Base-by-base conservation (phyloP, 2,329 filamentous ascomycete genomes). In the Ceratocystis huliohia region DNA sequence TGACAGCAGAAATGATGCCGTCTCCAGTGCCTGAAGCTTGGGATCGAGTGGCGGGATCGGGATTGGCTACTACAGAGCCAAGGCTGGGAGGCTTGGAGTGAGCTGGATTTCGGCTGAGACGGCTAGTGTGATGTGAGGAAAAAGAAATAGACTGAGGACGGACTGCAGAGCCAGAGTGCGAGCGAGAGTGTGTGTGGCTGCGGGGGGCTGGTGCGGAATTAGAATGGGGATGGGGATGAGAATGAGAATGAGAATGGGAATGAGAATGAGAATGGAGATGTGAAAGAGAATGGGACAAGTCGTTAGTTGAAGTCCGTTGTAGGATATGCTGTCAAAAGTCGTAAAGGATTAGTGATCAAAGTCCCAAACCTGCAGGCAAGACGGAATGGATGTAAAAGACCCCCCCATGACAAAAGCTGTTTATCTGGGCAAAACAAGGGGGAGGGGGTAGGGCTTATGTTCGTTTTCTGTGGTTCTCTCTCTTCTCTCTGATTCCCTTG, bases 301-400 rank as follows among this genome's bases (percentile, higher is more conserved):
- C 63, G 25, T 30, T 61, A 10, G 56, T 65, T 48, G 63, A 61
- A 44, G 56, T 65, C 5, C 66, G 53, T 8, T 57, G 50, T 20
- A 67, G 44, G 25, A 67, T 67, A 56, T 67, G 66, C 66, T 67
- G 10, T 44, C 48, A 6, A 41, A 41, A 45, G 44, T 37, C 25
- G 20, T 59, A 59, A 33, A 59, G 28, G 15, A 59, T 59, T 59
- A 59, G 56, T 59, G 28, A 20, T 59, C 56, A 59, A 59, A 17
- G 37, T 41, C 37, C 28, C 17, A n/a, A 17, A 10, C 2, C 22
- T 30, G 15, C 17, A 59, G 30, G 56, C 28, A 59, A 30, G 56
- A 53, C 48, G 48, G 56, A 30, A 59, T 37, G 28, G 28, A 20
- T 59, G 28, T 30, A 20, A 37, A 59, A 30, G 3, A 30, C 6